Base-by-base conservation (phyloP, 148 eudicot genomes). In the Salicornia ramosissima region DNA sequence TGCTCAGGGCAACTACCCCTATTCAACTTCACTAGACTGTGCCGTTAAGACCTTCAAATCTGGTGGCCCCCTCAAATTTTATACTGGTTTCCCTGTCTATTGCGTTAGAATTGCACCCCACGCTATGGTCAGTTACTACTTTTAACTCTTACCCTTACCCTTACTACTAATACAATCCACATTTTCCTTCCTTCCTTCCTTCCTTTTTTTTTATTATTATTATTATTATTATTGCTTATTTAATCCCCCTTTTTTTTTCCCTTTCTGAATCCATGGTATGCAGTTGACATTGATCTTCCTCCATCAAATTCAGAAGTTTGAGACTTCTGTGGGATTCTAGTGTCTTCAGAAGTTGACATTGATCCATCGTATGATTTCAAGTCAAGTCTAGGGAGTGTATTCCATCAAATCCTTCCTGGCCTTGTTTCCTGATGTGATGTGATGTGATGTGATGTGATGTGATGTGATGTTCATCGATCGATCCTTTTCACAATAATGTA, bases 221-320 rank as follows among this genome's bases (percentile, higher is more conserved):
- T n/a, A n/a, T n/a, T n/a, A n/a, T n/a, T n/a, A n/a, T n/a, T n/a
- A n/a, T n/a, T n/a, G n/a, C 40, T 36, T 36, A 3, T 4, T 3
- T 36, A 36, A 36, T 8, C 8, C 8, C 40, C 8, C 40, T 36
- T 4, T 8, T 36, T 36, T 36, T 6, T 61, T 11, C 6, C 10
- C n/a, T 12, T n/a, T 30, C 21, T 24, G 6, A 25, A 5, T 52
- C 45, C n/a, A n/a, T n/a, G n/a, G n/a, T 46, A 34, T 78, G 83
- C 92, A 92, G 97, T 78, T 92, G 91, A 92, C 97, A 18, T 86
- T 85, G 93, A 87, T 89, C 67, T 92, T 92, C 91, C 90, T 89
- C 70, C 89, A 92, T 83, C 89, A 87, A 83, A 82, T 92, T 68
- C 86, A 87, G 72, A 92, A 92, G 82, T 25, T 92, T 52, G 86